Evolutionary conservation across 164 flowering plant genomes (phyloP).

Genomic region (Vitis rotundifolia): DNA sequence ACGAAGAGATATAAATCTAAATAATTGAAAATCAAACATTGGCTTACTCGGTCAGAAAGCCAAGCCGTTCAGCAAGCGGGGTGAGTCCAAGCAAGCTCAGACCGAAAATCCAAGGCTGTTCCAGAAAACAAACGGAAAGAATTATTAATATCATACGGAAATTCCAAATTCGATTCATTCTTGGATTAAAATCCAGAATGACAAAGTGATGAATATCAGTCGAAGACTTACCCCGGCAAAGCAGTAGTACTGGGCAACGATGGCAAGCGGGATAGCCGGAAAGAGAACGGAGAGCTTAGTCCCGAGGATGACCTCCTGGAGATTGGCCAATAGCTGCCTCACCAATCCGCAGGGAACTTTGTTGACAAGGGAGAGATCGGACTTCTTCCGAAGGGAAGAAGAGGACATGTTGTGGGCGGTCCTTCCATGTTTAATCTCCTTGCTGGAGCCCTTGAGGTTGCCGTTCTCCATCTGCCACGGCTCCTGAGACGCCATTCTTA

Average conservation of each 20-base stretch:
- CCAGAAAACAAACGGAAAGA: neutral
- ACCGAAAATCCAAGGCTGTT: constrained; percentile 87
- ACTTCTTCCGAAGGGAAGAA: constrained; percentile 69
- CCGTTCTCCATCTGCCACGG: constrained; percentile 52
- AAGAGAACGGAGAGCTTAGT: constrained; percentile 73
- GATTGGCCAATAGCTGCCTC: constrained; percentile 41
- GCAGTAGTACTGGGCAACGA: constrained; percentile 40
- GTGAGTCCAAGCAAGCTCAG: constrained; percentile 84
- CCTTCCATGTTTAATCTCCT: constrained; percentile 55
- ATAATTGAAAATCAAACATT: neutral
- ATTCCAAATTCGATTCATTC: neutral
- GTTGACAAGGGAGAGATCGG: constrained; percentile 50
- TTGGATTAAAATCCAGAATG: no score
- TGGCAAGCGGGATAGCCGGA: constrained; percentile 64
- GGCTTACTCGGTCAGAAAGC: constrained; percentile 93
- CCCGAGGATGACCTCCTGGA: constrained; percentile 76
- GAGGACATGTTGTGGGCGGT: constrained; percentile 81
- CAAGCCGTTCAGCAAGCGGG: constrained; percentile 90
- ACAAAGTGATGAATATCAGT: neutral
- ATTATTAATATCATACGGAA: neutral
- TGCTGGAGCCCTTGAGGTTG: constrained; percentile 39
- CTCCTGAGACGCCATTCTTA: constrained; percentile 27
- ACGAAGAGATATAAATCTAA: constrained; percentile 2
- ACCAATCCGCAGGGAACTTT: constrained; percentile 34
- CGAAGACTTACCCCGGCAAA: constrained; percentile 58